Evolutionary conservation across 2,329 filamentous ascomycete genomes (phyloP), one percentile per base, ranked within the genome.

Genomic region (Fusarium nanum): DNA sequence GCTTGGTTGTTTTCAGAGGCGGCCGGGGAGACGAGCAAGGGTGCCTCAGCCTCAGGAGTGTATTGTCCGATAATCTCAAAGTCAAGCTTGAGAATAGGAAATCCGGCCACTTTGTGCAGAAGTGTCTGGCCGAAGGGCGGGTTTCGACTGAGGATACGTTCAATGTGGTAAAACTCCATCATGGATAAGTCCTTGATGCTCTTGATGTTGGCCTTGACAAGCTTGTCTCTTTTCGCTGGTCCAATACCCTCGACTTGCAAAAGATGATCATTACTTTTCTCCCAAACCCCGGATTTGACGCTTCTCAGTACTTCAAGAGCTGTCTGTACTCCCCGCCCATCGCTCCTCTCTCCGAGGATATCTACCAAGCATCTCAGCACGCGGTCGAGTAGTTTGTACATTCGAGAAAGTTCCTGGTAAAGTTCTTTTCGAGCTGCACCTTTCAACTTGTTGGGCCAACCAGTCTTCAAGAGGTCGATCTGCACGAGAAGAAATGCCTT

Each of bases 161-260:
- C 95, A 54, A 99, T 93, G 27, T 89, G 86, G 56, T 89, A 87
- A 27, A 91, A 84, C 37, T 95, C 91, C 16, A 89, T 85, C 9
- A 78, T 80, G 18, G 90, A 88, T 14, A 99, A 82, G n/a, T 88
- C 86, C 44, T 91, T 87, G 8, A 98, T 88, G 7, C 84, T 92
- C 28, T 83, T 88, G 56, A 98, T 87, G 1, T 90, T 89, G n/a
- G 89, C 89, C 41, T 86, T 85, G 5, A 89, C 86, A 45, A 98
- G 85, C 77, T 92, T 96, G 40, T 91, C 87, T 68, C 93, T 89
- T n/a, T 88, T 87, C 2, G 90, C 92, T 7, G 89, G 83, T 0
- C 96, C 96, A 65, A 98, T 87, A 5, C 89, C 87, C 1, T 92
- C 89, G 3, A 99, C 86, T 77, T 98, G 95, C 64, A 92, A 91